phyloP scores from a whole-genome alignment of 257 asterid species.

The Primulina eburnea region DNA sequence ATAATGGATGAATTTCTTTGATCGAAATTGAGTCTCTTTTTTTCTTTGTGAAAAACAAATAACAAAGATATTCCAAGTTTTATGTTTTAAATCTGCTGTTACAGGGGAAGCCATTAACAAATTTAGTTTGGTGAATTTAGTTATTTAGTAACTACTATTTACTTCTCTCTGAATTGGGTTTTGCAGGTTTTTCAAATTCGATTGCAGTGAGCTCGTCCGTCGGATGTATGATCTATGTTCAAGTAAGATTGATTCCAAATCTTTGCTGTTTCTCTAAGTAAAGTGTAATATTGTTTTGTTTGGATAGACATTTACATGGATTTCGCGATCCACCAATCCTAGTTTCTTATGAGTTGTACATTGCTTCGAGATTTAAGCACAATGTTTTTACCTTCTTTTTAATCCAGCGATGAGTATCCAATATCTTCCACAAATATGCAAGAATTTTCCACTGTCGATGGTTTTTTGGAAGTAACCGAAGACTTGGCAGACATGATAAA shows the following conservation, averaged over 20 bases:
- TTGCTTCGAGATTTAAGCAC: background rate
- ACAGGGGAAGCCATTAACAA: conserved; percentile 1
- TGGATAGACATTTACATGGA: background rate
- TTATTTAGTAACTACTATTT: conserved; percentile 20
- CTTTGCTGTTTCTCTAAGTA: background rate
- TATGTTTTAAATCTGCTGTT: background rate
- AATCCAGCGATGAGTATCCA: conserved; percentile 74
- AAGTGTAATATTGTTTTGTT: conserved; percentile 4
- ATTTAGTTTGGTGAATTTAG: background rate
- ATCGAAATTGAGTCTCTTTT: background rate
- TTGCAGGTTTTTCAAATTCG: conserved; percentile 42
- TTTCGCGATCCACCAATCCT: background rate
- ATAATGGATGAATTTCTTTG: background rate
- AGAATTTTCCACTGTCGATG: conserved; percentile 70
- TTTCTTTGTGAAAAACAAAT: background rate
- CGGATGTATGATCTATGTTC: conserved; percentile 71
- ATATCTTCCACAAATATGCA: conserved; percentile 75
- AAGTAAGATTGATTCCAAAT: conserved; percentile 46
- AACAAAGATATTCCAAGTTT: no score
- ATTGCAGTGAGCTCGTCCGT: conserved; percentile 26
- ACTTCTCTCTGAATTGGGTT: conserved; percentile 22
- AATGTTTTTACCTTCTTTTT: background rate
- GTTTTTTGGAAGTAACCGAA: conserved; percentile 81
- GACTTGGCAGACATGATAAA: conserved; percentile 75
- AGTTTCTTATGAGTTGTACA: background rate